Evolutionary conservation across 495 filamentous ascomycete species (phyloP), one percentile per base, ranked within the genome.

Genomic region (Aspergillus mulundensis): DNA sequence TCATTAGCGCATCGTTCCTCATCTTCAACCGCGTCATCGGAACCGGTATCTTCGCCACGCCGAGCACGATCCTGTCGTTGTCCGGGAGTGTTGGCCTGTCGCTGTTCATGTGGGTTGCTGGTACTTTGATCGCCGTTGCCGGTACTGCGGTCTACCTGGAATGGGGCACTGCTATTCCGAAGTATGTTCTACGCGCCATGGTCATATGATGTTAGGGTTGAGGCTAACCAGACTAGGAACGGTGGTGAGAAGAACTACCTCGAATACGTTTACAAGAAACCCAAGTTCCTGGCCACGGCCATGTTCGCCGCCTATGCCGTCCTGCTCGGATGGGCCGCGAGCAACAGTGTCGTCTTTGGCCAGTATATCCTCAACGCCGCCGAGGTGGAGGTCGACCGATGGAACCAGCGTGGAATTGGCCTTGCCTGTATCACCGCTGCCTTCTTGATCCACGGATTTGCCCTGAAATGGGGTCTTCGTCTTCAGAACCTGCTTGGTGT

Each of bases 181-280:
- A 60, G 68, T 75, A 72, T 45, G 66, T 63, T 44, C 18, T 24
- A 30, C 42, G 30, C 15, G 15, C 18, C 32, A 6, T 25, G 25
- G 5, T 20, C 0, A 8, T 0, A 7, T 11, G 10, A 50, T 18
- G 6, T 19, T 36, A 39, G 16, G 30, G 34, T 19, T 60, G 25
- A 18, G 30, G 32, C 23, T 60, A 50, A 59, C 43, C 14, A n/a
- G n/a, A n/a, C 1, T 45, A 71, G 69, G 47, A 85, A 81, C n/a
- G 85, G 87, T 21, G 86, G 86, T 20, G 78, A 83, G 48, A 89
- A 90, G 67, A 84, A 86, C 62, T 88, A 88, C 56, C 81, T 88
- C 51, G 84, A 89, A 67, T 81, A 79, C 39, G 79, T 88, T 41
- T 87, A 76, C 68, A 76, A 77, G 38, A 81, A 79, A 51, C 85